Percentiles rank a stretch among this genome's conserved stretches.
These are phyloP conservation scores for Stagonosporopsis vannaccii DNA, from an alignment of 2,329 filamentous ascomycete species.

Conservation along the genomic window DNA sequence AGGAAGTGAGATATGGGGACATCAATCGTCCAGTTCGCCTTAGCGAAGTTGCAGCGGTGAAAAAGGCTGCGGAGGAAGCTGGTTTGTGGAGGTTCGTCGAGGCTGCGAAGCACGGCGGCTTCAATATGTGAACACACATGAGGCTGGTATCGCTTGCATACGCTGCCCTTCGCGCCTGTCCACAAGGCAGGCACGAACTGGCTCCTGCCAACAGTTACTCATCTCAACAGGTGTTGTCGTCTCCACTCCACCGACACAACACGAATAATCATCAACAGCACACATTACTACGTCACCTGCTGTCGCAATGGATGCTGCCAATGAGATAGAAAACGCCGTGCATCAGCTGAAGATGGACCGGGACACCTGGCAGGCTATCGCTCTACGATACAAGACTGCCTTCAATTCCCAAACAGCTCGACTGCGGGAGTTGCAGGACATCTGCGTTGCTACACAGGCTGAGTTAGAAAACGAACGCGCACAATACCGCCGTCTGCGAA, in stretches of 20 bases:
- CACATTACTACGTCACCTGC: conserved; percentile 29
- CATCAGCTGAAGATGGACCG: conserved; percentile 38
- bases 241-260: conserved; percentile 1
- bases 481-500: conserved; percentile 23
- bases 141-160: not conserved
- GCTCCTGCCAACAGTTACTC: not conserved
- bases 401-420: conserved; percentile 36
- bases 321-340: conserved; percentile 26
- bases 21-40: conserved; percentile 76
- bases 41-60: conserved; percentile 71
- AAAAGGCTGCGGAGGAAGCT: conserved; percentile 71
- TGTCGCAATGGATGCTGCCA: conserved; percentile 12
- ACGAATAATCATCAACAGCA: conserved; percentile 10
- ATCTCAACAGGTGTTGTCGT: not conserved
- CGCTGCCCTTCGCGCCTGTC: not conserved
- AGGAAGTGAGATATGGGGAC: conserved; percentile 72
- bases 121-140: conserved; percentile 53
- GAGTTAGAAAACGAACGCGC: conserved; percentile 42
- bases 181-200: not conserved
- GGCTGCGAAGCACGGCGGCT: conserved; percentile 63
- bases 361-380: conserved; percentile 41
- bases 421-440: conserved; percentile 34
- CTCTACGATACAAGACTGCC: conserved; percentile 36
- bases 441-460: conserved; percentile 42
- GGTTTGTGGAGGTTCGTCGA: conserved; percentile 84